Evolutionary conservation across 1,139 yeast species (phyloP), one percentile per base, ranked within the genome.

Genomic region (Lodderomyces parapsilosis): DNA sequence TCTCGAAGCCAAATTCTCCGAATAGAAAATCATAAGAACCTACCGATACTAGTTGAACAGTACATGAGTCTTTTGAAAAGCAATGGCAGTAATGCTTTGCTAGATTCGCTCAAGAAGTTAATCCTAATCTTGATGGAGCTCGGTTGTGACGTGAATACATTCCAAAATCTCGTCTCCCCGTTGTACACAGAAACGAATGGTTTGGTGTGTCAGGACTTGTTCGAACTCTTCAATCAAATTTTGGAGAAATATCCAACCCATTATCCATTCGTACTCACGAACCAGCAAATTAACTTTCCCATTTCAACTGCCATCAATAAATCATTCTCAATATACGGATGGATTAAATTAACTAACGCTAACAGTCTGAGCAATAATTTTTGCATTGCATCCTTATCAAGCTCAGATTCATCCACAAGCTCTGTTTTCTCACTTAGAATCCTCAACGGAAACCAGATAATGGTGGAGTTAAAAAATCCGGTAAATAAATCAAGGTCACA

Each of bases 281-380:
- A 54, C 38, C 57, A 50, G 41, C 57, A 39, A 31, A 31, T 51
- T 9, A 46, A 50, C 20, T 50, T 58, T 54, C 71, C 74, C 1
- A 58, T 64, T 38, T 49, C 48, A 8, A 49, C 47, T 27, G 56
- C 48, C 9, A 41, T 49, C 18, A 49, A 50, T 47, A 53, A 51
- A 24, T 39, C 55, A 17, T 58, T 68, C 41, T 54, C 75, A 2
- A 53, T 72, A 6, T 68, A 66, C 24, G 49, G 68, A 1, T 71
- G 77, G 76, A 59, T 71, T 47, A 68, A 65, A 47, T 41, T 69
- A 19, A 32, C 22, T n/a, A 30, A 22, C 11, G 4, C 9, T 2
- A 56, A 55, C 37, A 48, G 43, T 57, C 41, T 50, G 41, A 38
- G 43, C 32, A 41, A 45, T 33, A 58, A 58, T 3, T 41, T 53